These are phyloP conservation scores for Chytriomyces hyalinus DNA, from an alignment of 192 early-diverging fungal species.

Conservation along the genomic window DNA sequence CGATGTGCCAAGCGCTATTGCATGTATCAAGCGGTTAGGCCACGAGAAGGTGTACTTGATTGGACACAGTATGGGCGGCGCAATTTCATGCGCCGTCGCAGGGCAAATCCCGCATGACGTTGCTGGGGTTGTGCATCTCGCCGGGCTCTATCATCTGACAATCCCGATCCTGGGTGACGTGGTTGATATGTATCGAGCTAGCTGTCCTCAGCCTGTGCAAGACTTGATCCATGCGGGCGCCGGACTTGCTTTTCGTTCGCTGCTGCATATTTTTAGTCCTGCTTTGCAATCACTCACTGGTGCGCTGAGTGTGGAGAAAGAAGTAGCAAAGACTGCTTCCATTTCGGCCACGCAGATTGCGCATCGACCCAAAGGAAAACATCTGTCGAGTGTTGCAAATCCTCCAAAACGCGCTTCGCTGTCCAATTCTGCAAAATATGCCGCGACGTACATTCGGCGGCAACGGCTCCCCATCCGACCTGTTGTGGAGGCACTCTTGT, in stretches of 20 bases:
- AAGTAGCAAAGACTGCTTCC: no score
- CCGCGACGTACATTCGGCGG: conserved; percentile 42
- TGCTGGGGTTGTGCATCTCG: conserved; percentile 56
- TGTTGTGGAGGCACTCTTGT: conserved; percentile 34
- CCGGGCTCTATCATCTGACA: conserved; percentile 51
- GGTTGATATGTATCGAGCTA: conserved; percentile 45
- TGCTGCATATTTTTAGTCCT: conserved; percentile 35
- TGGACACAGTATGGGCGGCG: conserved; percentile 58
- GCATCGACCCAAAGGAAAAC: neutral
- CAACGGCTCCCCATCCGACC: conserved; percentile 47
- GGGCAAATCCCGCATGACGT: conserved; percentile 49
- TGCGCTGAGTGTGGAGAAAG: conserved; percentile 14
- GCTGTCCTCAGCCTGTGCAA: conserved; percentile 38
- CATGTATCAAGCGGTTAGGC: conserved; percentile 43
- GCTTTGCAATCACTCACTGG: conserved; percentile 21
- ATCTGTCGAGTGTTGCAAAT: neutral
- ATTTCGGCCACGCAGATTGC: neutral
- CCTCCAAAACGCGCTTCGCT: neutral
- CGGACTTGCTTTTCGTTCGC: conserved; percentile 35
- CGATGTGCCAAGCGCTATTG: conserved; percentile 55
- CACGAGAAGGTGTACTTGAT: conserved; percentile 53
- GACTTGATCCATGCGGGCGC: conserved; percentile 30
- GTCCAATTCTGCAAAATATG: conserved; percentile 16
- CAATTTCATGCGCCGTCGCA: conserved; percentile 53
- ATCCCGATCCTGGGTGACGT: conserved; percentile 46